A percentile compares a stretch with the other conserved stretches of the same genome.
Evolutionary conservation across 495 filamentous ascomycete species (phyloP).

Genomic region (Pyronema domesticum): DNA sequence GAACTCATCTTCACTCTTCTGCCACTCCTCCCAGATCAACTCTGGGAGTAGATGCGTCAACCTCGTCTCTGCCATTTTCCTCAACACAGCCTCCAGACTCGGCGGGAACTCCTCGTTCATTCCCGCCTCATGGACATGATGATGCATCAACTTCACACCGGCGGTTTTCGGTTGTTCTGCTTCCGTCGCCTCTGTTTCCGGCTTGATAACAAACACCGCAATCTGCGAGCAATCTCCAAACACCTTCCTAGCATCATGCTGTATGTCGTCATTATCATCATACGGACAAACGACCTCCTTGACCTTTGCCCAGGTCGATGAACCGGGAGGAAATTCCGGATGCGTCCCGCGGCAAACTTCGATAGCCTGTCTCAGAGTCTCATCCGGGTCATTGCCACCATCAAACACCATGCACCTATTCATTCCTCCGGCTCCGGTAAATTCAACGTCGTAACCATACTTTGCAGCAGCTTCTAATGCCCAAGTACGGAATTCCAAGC

Average conservation of each 20-base stretch:
- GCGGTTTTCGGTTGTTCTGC: background rate
- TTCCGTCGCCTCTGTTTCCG: background rate
- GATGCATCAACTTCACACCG: slow-evolving; percentile 6
- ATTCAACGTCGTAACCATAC: slow-evolving; percentile 20
- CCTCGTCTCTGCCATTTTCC: background rate
- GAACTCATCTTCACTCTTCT: slow-evolving; percentile 7
- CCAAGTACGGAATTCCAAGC: slow-evolving; percentile 19
- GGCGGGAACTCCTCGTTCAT: slow-evolving; percentile 12
- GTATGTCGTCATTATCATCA: background rate
- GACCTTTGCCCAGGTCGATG: background rate
- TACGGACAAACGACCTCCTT: background rate
- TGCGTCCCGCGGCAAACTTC: background rate
- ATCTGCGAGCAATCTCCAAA: slow-evolving; percentile 21
- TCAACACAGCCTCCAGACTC: background rate
- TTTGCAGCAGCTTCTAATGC: slow-evolving; percentile 10
- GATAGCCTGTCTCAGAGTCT: background rate
- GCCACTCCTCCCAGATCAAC: slow-evolving; percentile 13
- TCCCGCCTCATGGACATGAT: slow-evolving; percentile 6
- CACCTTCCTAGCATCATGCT: slow-evolving; percentile 5
- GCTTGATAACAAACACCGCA: slow-evolving; percentile 15
- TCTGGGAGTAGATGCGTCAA: slow-evolving; percentile 11
- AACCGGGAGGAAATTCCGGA: background rate
- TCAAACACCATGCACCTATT: slow-evolving; percentile 12
- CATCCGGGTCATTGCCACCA: slow-evolving; percentile 7
- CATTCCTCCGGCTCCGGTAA: slow-evolving; percentile 18